Evolutionary conservation across 441 rosid species (phyloP).

Genomic region (Euphorbia corollata): DNA sequence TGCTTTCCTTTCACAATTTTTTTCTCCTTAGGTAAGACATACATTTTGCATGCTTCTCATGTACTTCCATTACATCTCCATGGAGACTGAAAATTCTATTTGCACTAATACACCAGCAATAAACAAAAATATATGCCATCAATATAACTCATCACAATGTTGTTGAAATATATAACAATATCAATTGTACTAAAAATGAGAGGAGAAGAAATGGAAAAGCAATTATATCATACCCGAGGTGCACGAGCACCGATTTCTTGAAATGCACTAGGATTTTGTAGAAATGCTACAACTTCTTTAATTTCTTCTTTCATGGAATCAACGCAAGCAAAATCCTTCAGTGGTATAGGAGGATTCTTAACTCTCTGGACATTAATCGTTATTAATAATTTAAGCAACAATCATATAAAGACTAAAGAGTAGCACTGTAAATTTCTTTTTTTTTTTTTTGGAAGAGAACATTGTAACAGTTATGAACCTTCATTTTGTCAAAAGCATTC

Average conservation of each 20-base stretch:
- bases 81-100: neutral
- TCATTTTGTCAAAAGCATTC: slow-evolving; percentile 85
- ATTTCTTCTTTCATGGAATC: slow-evolving; percentile 98
- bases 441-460: no score
- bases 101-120: neutral
- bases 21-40: neutral
- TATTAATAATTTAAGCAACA: slow-evolving; percentile 10
- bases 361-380: slow-evolving; percentile 54
- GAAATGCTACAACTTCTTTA: slow-evolving; percentile 90
- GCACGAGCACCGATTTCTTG: slow-evolving; percentile 98
- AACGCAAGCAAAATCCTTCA: slow-evolving; percentile 81
- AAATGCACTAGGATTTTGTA: slow-evolving; percentile 86
- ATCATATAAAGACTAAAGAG: slow-evolving; percentile 13
- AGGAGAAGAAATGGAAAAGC: neutral
- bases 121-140: neutral
- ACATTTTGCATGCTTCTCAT: neutral
- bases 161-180: slow-evolving; percentile 1
- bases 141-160: neutral
- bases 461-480: slow-evolving; percentile 33
- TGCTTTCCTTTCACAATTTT: neutral
- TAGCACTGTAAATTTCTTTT: neutral
- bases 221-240: slow-evolving; percentile 63
- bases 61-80: neutral
- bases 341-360: slow-evolving; percentile 89
- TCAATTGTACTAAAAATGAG: neutral